Percentiles rank a stretch among this genome's conserved stretches.
phyloP scores from a whole-genome alignment of 2,329 filamentous ascomycete genomes.

The Fusarium piperis region DNA sequence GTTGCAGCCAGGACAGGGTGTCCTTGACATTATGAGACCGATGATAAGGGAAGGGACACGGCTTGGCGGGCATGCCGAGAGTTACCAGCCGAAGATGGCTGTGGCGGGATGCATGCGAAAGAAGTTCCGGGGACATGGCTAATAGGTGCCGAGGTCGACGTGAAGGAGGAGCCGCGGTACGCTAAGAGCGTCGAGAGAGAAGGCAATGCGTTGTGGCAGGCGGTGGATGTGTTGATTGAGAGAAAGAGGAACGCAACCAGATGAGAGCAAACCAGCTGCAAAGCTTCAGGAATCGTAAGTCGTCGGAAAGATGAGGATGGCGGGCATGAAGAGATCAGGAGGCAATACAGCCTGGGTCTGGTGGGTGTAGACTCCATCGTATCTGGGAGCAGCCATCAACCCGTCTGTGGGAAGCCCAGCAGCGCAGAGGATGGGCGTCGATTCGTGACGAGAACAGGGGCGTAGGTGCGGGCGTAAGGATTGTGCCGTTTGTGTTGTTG shows the following conservation, averaged over 20 bases:
- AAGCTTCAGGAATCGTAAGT: not conserved
- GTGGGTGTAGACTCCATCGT: conserved; percentile 4
- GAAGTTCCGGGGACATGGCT: conserved; percentile 3
- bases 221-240: not conserved
- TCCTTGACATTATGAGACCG: not conserved
- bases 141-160: conserved; percentile 7
- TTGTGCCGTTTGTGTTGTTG: not conserved
- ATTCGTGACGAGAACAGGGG: not conserved
- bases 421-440: not conserved
- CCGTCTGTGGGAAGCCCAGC: not conserved
- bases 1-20: no score
- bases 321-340: not conserved
- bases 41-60: conserved; percentile 1
- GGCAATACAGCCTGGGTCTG: not conserved
- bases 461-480: not conserved
- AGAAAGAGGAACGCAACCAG: not conserved
- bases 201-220: not conserved
- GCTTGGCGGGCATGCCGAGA: conserved; percentile 3
- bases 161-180: conserved; percentile 7
- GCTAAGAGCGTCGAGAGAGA: conserved; percentile 4
- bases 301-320: not conserved
- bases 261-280: not conserved
- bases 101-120: not conserved
- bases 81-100: conserved; percentile 6
- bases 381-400: not conserved